Conservation (phyloP, 306 rosid species). For the Delonix regia region DNA sequence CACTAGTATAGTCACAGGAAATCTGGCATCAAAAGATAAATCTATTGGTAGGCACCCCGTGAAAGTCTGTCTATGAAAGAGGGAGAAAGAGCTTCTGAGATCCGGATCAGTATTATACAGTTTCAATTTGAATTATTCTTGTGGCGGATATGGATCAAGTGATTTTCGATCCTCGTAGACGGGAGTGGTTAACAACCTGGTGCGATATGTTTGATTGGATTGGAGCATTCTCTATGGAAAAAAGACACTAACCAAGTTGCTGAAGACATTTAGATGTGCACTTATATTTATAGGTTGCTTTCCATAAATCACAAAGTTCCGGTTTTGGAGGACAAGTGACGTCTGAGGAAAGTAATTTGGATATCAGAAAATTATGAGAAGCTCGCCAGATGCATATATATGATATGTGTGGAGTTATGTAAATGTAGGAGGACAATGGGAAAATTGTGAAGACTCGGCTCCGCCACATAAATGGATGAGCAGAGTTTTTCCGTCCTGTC, state of each 20-base stretch:
- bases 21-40: background rate
- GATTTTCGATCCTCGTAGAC: background rate
- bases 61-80: background rate
- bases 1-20: slow-evolving; percentile 22
- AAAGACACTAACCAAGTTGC: background rate
- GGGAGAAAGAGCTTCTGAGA: background rate
- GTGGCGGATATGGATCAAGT: background rate
- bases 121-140: slow-evolving; percentile 1
- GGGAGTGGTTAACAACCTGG: background rate
- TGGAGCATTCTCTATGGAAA: background rate
- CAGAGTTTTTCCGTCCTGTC: no score
- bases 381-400: background rate
- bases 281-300: background rate
- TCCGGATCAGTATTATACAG: background rate
- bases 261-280: background rate
- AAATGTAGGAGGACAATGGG: no score
- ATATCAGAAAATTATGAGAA: background rate
- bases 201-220: background rate
- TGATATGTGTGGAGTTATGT: no score
- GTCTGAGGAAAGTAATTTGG: background rate
- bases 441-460: no score
- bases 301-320: background rate
- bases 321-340: background rate
- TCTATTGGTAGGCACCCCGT: background rate
- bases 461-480: no score